Base-by-base conservation (phyloP, 192 early-diverging fungal genomes). In the Diversispora eburnea region DNA sequence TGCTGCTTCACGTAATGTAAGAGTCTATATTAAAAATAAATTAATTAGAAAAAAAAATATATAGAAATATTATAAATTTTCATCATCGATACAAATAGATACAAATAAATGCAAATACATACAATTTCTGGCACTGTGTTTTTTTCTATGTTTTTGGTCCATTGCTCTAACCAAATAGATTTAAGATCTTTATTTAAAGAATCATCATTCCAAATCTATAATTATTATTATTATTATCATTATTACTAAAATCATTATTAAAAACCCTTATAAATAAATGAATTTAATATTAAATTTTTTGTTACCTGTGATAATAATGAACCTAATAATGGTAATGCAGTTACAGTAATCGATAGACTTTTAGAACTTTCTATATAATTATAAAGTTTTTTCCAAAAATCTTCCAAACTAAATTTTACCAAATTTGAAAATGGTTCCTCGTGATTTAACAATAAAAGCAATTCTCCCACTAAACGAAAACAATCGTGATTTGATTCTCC, bases 331-430 rank as follows among this genome's bases (percentile, higher is more conserved):
- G 54, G 68, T 70, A 70, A 56, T 12, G 13, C 57, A 20, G 54
- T 8, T 56, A 57, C 68, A 8, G 19, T 56, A 45, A 55, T 25
- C 3, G 55, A 56, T 57, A 42, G 20, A 45, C 68, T 70, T 10
- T 70, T 46, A n/a, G 33, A 33, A n/a, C 22, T n/a, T 43, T 57
- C 68, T n/a, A 54, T 57, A 57, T 54, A 57, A 10, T 43, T 20
- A 43, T 45, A 13, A 19, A 70, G 43, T 57, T 54, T 56, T 70
- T 57, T 70, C 54, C 68, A 70, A 54, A 70, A 70, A 8, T 70
- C 68, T 12, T 57, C 41, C 15, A 70, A 47, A 3, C 54, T 39
- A 19, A 70, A 45, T 39, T 66, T 65, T 13, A 64, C 15, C 12
- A 47, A 66, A 66, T 63, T 63, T 41, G 68, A 54, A 57, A 70